Conservation (phyloP, 805 yeast species). For the Suhomyces pyralidae region DNA sequence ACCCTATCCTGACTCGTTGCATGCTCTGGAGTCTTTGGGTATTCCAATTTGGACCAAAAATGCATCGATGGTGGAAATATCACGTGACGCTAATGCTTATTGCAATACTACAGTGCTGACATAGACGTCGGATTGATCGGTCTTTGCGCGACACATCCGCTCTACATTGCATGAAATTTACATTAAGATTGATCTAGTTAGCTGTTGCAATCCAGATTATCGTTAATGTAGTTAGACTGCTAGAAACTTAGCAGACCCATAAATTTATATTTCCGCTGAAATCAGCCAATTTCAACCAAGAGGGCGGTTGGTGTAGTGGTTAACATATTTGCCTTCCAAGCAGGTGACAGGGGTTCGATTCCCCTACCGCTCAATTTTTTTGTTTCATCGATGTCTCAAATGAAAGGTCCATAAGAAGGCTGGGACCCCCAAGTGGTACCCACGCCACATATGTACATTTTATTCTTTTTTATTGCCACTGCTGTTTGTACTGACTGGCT, state of each 20-base stretch:
- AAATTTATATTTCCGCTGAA: background rate
- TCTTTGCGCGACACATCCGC: background rate
- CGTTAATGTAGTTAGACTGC: too few species aligned
- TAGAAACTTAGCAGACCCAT: background rate
- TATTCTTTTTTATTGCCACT: background rate
- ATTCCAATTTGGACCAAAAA: background rate
- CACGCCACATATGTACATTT: background rate
- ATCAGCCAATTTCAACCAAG: background rate
- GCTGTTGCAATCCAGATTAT: too few species aligned
- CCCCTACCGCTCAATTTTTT: constrained; percentile 72
- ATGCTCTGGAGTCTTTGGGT: background rate
- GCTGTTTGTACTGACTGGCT: background rate
- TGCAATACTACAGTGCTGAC: background rate
- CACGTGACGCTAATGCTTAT: background rate
- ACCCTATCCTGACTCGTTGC: background rate
- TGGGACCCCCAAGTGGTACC: background rate
- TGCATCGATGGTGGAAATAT: background rate
- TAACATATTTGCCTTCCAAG: constrained; percentile 92
- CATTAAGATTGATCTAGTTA: too few species aligned
- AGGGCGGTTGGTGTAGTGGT: constrained; percentile 93
- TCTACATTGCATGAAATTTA: too few species aligned
- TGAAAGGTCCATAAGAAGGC: background rate
- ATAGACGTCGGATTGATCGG: background rate
- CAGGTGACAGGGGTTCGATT: constrained; percentile 93
- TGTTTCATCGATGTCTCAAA: background rate